Conservation (phyloP, 2,329 filamentous ascomycete genomes). For the Aspergillus pseudoterreus region DNA sequence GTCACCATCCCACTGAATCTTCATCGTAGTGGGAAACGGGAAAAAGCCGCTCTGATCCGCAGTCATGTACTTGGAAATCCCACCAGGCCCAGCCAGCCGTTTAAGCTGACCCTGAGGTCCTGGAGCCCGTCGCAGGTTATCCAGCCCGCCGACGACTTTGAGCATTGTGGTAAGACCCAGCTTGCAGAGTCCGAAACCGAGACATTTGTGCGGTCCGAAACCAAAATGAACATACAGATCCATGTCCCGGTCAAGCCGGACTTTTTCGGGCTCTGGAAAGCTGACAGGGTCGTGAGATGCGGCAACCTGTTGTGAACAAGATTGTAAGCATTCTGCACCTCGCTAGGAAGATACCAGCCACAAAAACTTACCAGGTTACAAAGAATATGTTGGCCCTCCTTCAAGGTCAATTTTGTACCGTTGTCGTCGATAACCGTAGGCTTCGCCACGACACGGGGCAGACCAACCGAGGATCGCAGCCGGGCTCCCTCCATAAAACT, state of each 20-base stretch:
- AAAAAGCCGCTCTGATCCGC: conserved; percentile 41
- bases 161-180: conserved; percentile 37
- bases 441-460: conserved; percentile 34
- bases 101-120: conserved; percentile 40
- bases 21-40: conserved; percentile 44
- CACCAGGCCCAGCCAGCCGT: conserved; percentile 35
- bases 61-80: conserved; percentile 43
- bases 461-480: conserved; percentile 34
- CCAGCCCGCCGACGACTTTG: conserved; percentile 38
- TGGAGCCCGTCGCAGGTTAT: conserved; percentile 40
- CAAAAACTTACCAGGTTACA: conserved; percentile 33
- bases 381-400: conserved; percentile 32
- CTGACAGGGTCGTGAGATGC: conserved; percentile 34
- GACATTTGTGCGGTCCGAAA: conserved; percentile 58
- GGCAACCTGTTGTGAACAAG: conserved; percentile 21
- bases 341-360: not conserved
- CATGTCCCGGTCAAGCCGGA: conserved; percentile 61
- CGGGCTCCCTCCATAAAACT: conserved; percentile 42
- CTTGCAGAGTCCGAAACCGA: conserved; percentile 46
- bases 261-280: conserved; percentile 39
- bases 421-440: conserved; percentile 33
- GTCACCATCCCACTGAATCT: conserved; percentile 42
- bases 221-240: conserved; percentile 63
- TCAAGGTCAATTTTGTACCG: conserved; percentile 28
- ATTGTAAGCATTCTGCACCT: not conserved